Base-by-base conservation (phyloP, 2,329 filamentous ascomycete species). In the Aspergillus niger region DNA sequence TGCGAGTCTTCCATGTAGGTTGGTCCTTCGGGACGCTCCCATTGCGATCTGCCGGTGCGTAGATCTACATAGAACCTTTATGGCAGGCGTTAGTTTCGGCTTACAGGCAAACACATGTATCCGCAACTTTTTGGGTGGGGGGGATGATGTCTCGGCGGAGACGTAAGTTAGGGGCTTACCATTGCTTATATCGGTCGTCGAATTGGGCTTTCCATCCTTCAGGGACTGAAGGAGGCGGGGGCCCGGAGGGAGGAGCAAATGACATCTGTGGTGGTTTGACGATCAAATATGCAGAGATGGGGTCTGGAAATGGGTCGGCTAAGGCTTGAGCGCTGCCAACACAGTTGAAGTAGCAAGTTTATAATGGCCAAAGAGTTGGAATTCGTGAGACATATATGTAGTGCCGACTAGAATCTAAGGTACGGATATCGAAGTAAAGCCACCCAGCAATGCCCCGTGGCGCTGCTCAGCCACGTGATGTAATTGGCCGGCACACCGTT, bases 151-250 rank as follows among this genome's bases (percentile, higher is more conserved):
- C 20, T 20, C 20, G 28, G 28, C 8, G 28, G 28, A 30, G 28
- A 36, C 13, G 32, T 13, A 5, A 15, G 10, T 13, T 36, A 15
- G 11, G 32, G 22, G 11, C 79, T 67, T 72, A 88, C 89, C 91
- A 97, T 84, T 95, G 89, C 71, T 89, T 89, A 81, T 97, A 97
- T 72, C 95, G 88, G 0, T 90, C 87, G 76, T 96, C 95, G 86
- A 89, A 96, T 65, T 91, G 86, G 10, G 89, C 89, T 71, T 91
- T 88, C 91, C 91, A 97, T 69, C 92, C 92, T 70, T 91, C 89
- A 2, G 91, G 92, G 3, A 87, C 80, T 58, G 79, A 79, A 13
- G 84, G 85, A 13, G 86, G 85, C 28, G 86, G 86, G 47, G 85
- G 85, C 17, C 79, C 78, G 3, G 77, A 64, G 52, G 80, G 80